Base-by-base conservation (phyloP, 306 rosid species). In the Abrus precatorius region DNA sequence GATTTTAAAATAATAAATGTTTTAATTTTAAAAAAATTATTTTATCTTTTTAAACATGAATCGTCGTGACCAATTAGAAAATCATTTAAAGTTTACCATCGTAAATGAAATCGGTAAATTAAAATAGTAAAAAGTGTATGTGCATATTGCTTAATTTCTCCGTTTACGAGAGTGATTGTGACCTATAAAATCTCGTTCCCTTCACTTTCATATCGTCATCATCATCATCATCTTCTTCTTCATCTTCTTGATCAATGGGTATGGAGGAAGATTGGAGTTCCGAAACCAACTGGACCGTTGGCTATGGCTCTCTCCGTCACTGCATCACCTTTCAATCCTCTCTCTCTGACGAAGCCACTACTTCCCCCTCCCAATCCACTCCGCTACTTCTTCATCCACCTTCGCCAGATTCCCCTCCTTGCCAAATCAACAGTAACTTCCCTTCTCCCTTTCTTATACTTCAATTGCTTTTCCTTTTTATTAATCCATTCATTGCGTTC, bases 381-480 rank as follows among this genome's bases (percentile, higher is more conserved):
- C 86, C 93, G 68, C 92, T 93, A 28, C n/a, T 89, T 75, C 91
- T 95, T 20, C 83, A 56, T 61, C 78, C 93, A 1, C 79, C 89
- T 28, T 77, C 91, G 9, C 52, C 85, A 1, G 92, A 95, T 84
- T 91, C 94, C 3, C 60, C 72, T 66, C 97, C 99, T 4, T 93
- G 98, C 86, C 87, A 95, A 86, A 90, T 95, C 89, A 93, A 84
- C 4, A 61, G 99, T 95, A 72, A 81, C 2, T 6, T 40, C 59
- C 9, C 5, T 45, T 34, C 5, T 45, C 29, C 29, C 74, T 53
- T 63, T 69, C 66, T 63, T 36, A 0, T 61, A 11, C 13, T 27
- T 9, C 7, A 60, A 4, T 48, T 28, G 12, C 9, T 13, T 12
- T 7, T 48, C 7, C 32, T 80, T 57, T 76, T 50, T 48, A 73